A percentile compares a stretch with the other conserved stretches of the same genome.
These are phyloP conservation scores for Oryza glaberrima DNA, from an alignment of 176 grass and related monocot species.

Conservation along the genomic window DNA sequence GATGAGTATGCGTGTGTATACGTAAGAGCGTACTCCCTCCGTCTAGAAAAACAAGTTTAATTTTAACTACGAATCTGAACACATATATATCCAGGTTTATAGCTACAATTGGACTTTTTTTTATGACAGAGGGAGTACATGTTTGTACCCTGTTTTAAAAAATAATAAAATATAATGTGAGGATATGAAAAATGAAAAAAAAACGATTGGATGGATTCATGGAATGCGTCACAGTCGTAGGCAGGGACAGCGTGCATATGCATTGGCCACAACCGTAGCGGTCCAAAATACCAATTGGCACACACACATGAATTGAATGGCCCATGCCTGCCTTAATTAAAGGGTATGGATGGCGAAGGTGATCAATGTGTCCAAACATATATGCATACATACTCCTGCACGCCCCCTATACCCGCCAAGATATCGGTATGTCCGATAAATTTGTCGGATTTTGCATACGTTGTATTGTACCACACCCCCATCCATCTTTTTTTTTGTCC, in stretches of 20 bases:
- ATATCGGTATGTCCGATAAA: conserved; percentile 33
- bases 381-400: not conserved
- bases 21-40: too few species aligned
- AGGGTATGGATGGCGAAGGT: conserved; percentile 22
- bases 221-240: not conserved
- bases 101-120: too few species aligned
- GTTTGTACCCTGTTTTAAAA: too few species aligned
- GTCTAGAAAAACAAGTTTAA: too few species aligned
- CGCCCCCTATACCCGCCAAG: not conserved
- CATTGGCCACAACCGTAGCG: conserved; percentile 14
- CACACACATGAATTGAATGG: not conserved
- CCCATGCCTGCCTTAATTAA: conserved; percentile 14
- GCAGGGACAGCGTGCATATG: not conserved
- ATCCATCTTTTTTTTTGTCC: not conserved
- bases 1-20: too few species aligned
- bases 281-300: conserved; percentile 18
- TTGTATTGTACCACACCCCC: not conserved
- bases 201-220: not conserved
- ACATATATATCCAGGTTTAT: too few species aligned
- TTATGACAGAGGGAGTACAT: too few species aligned
- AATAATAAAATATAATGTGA: too few species aligned
- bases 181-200: not conserved
- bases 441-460: conserved; percentile 5
- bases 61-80: too few species aligned
- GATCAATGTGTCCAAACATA: conserved; percentile 17